Evolutionary conservation across 352 stramenopile species (phyloP).

Genomic region (Hyaloperonospora arabidopsidis): DNA sequence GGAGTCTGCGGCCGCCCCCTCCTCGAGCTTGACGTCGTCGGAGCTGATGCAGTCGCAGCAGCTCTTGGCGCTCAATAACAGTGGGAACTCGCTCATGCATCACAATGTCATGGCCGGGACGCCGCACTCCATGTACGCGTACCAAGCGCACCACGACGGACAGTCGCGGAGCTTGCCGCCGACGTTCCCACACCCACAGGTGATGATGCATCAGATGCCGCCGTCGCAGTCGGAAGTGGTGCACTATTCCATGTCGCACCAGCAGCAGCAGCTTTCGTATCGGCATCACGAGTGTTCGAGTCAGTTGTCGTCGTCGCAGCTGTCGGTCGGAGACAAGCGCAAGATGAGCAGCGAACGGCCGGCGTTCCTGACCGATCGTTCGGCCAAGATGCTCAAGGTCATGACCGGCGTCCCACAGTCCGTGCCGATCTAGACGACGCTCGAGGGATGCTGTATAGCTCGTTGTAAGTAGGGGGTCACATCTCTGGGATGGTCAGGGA

Average conservation of each 20-base stretch:
- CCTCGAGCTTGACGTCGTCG: not conserved
- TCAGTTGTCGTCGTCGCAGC: constrained; percentile 2
- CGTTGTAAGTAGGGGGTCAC: no score
- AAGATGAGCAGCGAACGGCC: constrained; percentile 42
- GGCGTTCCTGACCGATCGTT: constrained; percentile 27
- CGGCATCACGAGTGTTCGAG: constrained; percentile 12
- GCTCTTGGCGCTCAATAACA: constrained; percentile 29
- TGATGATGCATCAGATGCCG: constrained; percentile 47
- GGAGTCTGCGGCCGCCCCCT: constrained; percentile 14
- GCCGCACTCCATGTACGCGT: constrained; percentile 29
- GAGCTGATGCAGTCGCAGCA: constrained; percentile 22
- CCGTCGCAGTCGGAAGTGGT: constrained; percentile 29
- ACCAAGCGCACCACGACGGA: constrained; percentile 27
- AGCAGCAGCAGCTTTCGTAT: constrained; percentile 13
- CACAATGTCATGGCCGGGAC: constrained; percentile 20
- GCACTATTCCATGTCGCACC: constrained; percentile 26
- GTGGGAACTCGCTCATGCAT: constrained; percentile 17
- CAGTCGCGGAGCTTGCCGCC: constrained; percentile 34
- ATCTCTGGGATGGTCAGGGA: no score
- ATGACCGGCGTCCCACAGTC: constrained; percentile 31
- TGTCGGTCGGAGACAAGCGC: constrained; percentile 35
- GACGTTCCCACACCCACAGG: constrained; percentile 43
- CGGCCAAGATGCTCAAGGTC: constrained; percentile 37
- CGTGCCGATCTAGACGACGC: constrained; percentile 30
- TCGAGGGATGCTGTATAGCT: no score